Base-by-base conservation (phyloP, 768 basidiomycete species). In the Lenzites betulinus region DNA sequence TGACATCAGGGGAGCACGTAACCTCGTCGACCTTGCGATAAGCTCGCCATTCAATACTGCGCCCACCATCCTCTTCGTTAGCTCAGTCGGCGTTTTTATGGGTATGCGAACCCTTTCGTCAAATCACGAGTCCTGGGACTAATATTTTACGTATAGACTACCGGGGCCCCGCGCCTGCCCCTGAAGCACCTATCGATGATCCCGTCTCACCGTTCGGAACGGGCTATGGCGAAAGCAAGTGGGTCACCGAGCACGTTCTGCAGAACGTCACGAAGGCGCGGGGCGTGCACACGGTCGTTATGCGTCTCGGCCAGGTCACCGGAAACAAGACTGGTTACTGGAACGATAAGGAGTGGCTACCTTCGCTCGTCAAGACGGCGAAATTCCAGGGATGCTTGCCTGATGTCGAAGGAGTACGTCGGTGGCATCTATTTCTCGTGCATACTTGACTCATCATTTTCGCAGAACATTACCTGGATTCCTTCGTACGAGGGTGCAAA, bases 301-400 rank as follows among this genome's bases (percentile, higher is more conserved):
- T 77, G 25, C 76, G 78, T 28, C 67, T 78, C 13, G 74, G 74
- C 2, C 76, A 77, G 54, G 64, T 75, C 3, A 59, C 67, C 8
- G 67, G 68, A 3, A 67, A 69, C 18, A 44, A 36, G 18, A 68
- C 70, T 47, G 75, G 75, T 13, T 60, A 64, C 25, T 77, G 75
- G 75, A 75, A 73, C 50, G 57, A 63, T 23, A 55, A 56, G 26
- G 76, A 77, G 47, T 76, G 74, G 73, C 61, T 74, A 26, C 73
- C 75, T 1, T 23, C 67, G 11, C 48, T 75, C 43, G 66, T 74
- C 39, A 63, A 64, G 42, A 69, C 71, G 12, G 59, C 68, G 28
- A 44, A 58, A 12, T 58, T 66, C 57, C 44, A 71, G 28, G 26
- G 50, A 5, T 72, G 66, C 47, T 33, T 75, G 28, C 74, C 74